Percentiles rank a stretch among this genome's conserved stretches.
These are phyloP conservation scores for Trichoderma cornu-damae DNA, from an alignment of 2,329 filamentous ascomycete species.

Conservation along the genomic window DNA sequence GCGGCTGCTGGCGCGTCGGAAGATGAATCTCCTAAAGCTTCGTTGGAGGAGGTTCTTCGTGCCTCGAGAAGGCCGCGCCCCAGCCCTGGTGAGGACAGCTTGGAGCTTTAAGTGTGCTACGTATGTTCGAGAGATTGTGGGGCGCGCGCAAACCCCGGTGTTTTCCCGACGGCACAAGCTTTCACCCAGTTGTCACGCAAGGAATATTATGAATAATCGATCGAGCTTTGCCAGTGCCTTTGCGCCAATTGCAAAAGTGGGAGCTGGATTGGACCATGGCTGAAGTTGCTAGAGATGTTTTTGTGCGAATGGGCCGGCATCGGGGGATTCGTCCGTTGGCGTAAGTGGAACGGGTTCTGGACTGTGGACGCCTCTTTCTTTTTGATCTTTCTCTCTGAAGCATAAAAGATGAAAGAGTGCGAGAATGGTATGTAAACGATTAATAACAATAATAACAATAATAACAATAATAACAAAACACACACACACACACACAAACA, in stretches of 20 bases:
- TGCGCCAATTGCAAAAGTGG: slow-evolving; percentile 9
- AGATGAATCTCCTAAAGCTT: slow-evolving; percentile 28
- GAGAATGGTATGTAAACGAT: too few species aligned
- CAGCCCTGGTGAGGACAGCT: slow-evolving; percentile 39
- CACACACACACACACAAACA: too few species aligned
- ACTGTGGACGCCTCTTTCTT: too few species aligned
- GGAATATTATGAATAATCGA: too few species aligned
- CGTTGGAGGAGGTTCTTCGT: slow-evolving; percentile 33
- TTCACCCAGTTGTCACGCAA: not conserved
- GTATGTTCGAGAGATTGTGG: slow-evolving; percentile 16
- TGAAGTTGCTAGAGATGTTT: not conserved
- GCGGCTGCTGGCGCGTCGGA: slow-evolving; percentile 34
- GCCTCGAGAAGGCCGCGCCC: slow-evolving; percentile 25
- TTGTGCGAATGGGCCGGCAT: not conserved
- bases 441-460: too few species aligned
- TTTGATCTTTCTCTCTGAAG: not conserved
- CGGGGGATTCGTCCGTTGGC: too few species aligned
- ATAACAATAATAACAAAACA: too few species aligned
- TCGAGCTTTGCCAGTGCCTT: not conserved
- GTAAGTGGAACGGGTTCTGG: too few species aligned
- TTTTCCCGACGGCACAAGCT: slow-evolving; percentile 13
- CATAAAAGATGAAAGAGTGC: not conserved
- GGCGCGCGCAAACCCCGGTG: slow-evolving; percentile 17
- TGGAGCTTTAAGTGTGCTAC: slow-evolving; percentile 36
- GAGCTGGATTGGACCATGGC: not conserved